Conservation (phyloP, 352 stramenopile species). For the Phytophthora hibernalis region DNA sequence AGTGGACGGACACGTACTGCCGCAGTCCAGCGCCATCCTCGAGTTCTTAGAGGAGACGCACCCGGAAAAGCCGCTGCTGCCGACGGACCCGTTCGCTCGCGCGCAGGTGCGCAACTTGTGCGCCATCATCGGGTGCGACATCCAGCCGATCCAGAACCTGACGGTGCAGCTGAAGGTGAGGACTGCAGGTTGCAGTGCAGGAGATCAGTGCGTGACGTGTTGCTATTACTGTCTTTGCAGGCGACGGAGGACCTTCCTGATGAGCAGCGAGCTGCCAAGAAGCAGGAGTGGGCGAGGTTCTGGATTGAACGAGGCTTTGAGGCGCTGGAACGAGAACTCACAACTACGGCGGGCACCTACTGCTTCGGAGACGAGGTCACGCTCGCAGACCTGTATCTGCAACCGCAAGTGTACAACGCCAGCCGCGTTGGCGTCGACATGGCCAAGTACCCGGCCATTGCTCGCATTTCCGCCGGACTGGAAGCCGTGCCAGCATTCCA, state of each 20-base stretch:
- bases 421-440: constrained; percentile 91
- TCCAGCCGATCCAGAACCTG: constrained; percentile 93
- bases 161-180: constrained; percentile 69
- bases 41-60: constrained; percentile 94
- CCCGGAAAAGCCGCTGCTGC: constrained; percentile 75
- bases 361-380: constrained; percentile 84
- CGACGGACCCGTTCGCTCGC: constrained; percentile 67
- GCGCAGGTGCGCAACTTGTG: constrained; percentile 88
- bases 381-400: constrained; percentile 90
- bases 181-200: neutral
- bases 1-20: constrained; percentile 74
- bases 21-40: constrained; percentile 92
- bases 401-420: constrained; percentile 95
- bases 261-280: constrained; percentile 57
- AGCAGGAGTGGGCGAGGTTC: constrained; percentile 57
- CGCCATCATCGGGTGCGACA: constrained; percentile 92
- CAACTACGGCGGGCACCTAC: constrained; percentile 64
- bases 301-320: constrained; percentile 88
- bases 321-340: constrained; percentile 78
- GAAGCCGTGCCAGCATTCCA: constrained; percentile 84
- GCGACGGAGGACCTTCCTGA: constrained; percentile 51
- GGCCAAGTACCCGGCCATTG: constrained; percentile 88
- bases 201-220: neutral
- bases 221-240: constrained; percentile 10
- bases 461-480: constrained; percentile 74